Evolutionary conservation across 257 asterid species (phyloP), one percentile per base, ranked within the genome.

Genomic region (Paulownia fortunei): DNA sequence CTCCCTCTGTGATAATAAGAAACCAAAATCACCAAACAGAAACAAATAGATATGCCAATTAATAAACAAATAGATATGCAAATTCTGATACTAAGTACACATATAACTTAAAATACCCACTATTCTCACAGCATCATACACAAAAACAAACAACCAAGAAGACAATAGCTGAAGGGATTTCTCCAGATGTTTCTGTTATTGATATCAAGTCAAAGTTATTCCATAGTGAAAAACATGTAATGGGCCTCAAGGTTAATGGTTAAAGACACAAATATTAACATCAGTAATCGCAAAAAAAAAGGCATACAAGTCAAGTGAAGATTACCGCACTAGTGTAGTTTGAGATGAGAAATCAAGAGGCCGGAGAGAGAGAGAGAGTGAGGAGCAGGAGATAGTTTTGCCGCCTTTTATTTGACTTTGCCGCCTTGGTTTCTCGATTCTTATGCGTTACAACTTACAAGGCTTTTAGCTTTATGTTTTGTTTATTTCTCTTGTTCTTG

Each of bases 351-450:
- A 47, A 24, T 12, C 11, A 6, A 24, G 63, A 51, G 59, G 39
- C 23, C 6, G 52, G 16, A 18, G 8, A 51, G 64, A 24, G 18
- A 26, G 36, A 23, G 42, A 27, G 41, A 18, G 63, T 7, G 44
- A 18, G 11, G 3, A 1, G 69, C 7, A 9, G 18, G 58, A 30
- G 6, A 58, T 2, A 56, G 19, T 34, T 58, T 69, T 59, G 26
- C 77, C 76, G 77, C 72, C 72, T 69, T 77, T 69, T 59, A 58
- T 78, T 78, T 78, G 58, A 78, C 65, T 59, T 77, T 77, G 81
- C 76, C 81, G 71, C 81, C 69, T 26, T 13, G 16, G 30, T 41
- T 55, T 74, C 12, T 27, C 60, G 46, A 42, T 47, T 21, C 64
- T 44, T 74, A 1, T 6, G 47, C 10, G 5, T 41, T n/a, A n/a